Base-by-base conservation (phyloP, 768 basidiomycete species). In the Suillus ampliporus region DNA sequence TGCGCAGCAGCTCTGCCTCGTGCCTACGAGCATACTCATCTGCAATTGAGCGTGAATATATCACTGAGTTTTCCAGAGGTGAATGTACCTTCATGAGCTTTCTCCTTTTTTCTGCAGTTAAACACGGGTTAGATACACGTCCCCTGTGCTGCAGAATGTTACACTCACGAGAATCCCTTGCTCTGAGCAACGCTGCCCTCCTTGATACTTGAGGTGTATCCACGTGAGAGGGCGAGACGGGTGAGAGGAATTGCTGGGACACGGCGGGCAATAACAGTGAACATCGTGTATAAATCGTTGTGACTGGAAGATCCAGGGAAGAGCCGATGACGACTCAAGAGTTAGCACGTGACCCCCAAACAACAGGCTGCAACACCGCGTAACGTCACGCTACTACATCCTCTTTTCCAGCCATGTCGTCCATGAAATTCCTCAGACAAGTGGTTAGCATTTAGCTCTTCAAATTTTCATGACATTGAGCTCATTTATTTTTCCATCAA, bases 111-210 rank as follows among this genome's bases (percentile, higher is more conserved):
- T 69, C 90, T 92, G 73, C 41, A 73, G 46, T 63, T 60, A 17
- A 58, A 72, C 65, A 76, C 14, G 44, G n/a, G 17, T 73, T 76
- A n/a, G 58, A 37, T 34, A n/a, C 13, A 41, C 37, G 19, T 56
- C 26, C 48, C 6, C 5, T 21, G n/a, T 4, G 15, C n/a, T 23
- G 38, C 26, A 51, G 13, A n/a, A 48, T 7, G 40, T 26, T 23
- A 10, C 19, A 64, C 83, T 60, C 68, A 89, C 90, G 80, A 82
- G 78, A 91, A 91, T 57, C 81, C 85, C 72, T 75, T 83, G 61
- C 85, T 86, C 66, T 85, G 77, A 38, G 89, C 89, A 54, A 88
- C 85, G 46, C 82, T 82, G 44, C 86, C 88, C 47, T 89, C 87
- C 44, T 61, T 79, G 38, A 63, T 37, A 58, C 82, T 79, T n/a